A percentile compares a stretch with the other conserved stretches of the same genome.
Conservation (phyloP, 164 flowering plant species). For the Piper longum region DNA sequence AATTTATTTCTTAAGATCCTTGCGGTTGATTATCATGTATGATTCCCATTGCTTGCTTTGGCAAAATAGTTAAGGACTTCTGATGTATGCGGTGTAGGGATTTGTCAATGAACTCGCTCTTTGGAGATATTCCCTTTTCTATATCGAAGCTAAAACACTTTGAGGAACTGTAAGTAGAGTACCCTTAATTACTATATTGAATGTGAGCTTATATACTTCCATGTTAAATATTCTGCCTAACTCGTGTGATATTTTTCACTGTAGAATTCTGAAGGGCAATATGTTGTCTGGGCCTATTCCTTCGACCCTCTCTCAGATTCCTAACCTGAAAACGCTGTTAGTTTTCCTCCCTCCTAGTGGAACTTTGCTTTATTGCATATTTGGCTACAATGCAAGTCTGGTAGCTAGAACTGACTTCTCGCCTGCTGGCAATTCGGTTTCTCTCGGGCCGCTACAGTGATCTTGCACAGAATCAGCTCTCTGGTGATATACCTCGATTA, state of each 20-base stretch:
- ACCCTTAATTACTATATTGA: background rate
- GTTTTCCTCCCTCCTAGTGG: slow-evolving; percentile 3
- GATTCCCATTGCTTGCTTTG: too few species aligned
- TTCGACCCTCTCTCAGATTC: slow-evolving; percentile 76
- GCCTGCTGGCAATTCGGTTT: background rate
- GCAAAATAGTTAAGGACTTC: too few species aligned
- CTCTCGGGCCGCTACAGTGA: slow-evolving; percentile 28
- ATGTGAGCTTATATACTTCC: too few species aligned
- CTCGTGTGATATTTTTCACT: background rate
- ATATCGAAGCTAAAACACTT: slow-evolving; percentile 71
- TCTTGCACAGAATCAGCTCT: slow-evolving; percentile 77
- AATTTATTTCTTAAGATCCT: too few species aligned
- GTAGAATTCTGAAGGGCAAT: slow-evolving; percentile 69
- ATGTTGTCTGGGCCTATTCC: slow-evolving; percentile 87
- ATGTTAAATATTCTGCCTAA: too few species aligned
- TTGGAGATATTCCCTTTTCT: slow-evolving; percentile 83
- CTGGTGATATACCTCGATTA: slow-evolving; percentile 78
- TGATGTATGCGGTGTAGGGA: slow-evolving; percentile 31
- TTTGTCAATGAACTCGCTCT: slow-evolving; percentile 50
- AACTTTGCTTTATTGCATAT: background rate
- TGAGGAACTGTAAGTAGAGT: slow-evolving; percentile 49
- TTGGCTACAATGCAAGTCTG: background rate
- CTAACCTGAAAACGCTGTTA: slow-evolving; percentile 73
- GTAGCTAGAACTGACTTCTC: background rate
- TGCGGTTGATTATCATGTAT: too few species aligned